Evolutionary conservation across 2,329 filamentous ascomycete species (phyloP), one percentile per base, ranked within the genome.

Genomic region (Diaporthe ilicicola): DNA sequence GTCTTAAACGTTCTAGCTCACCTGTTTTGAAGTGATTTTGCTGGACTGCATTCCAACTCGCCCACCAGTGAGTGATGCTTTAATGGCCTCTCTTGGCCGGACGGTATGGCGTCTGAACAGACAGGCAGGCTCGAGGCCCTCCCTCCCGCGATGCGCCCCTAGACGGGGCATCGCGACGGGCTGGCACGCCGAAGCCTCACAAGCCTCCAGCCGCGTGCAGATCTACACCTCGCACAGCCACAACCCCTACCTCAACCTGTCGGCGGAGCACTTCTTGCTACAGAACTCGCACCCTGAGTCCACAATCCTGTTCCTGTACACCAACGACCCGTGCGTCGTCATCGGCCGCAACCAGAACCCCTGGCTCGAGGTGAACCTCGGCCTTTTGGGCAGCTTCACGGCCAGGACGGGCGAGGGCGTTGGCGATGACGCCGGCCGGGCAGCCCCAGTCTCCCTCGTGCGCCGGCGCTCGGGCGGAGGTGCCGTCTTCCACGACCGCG

Each of bases 271-370:
- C 80, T 92, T 93, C 80, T 90, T 99, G 37, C 89, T 98, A 9
- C 90, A 93, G 76, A 90, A 90, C 68, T 91, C 92, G 0, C 88
- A 91, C 1, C 85, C 90, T 8, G 88, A 92, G 72, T 94, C 94
- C 15, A 92, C 89, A 17, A 82, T 98, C 64, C 88, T 98, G 2
- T 93, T 98, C 70, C 88, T 98, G 64, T 99, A 98, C 83, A 89
- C 90, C 76, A 98, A 99, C 82, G 83, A 89, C 46, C 94, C 95
- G 0, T 94, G 93, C 79, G 88, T 99, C 72, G 91, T 99, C 78
- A 92, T 99, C 75, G 96, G 96, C 53, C 91, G 96, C 72, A 99
- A 99, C 80, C 96, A 99, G 84, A 99, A 99, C 80, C 96, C 96
- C 67, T 99, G 95, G 96, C 87, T 94, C 10, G 96, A 99, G 83